Percentiles rank a stretch among this genome's conserved stretches.
These are phyloP conservation scores for Solanum corneliomulleri DNA, from an alignment of 257 asterid species.

Conservation along the genomic window DNA sequence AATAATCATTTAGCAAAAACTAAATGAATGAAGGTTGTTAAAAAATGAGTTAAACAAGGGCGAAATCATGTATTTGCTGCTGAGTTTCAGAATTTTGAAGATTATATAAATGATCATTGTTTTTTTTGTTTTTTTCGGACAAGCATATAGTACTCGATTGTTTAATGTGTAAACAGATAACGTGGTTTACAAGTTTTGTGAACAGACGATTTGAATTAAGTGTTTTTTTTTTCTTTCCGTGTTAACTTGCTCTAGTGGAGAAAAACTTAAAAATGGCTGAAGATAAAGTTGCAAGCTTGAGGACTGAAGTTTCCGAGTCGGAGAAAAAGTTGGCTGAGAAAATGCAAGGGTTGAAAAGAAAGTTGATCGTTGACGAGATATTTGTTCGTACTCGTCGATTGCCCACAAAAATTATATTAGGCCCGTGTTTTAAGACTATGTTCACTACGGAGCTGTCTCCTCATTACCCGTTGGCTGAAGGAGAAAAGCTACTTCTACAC, in stretches of 20 bases:
- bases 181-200: background rate
- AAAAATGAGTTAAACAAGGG: background rate
- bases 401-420: background rate
- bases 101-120: too few species aligned
- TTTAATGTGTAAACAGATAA: background rate
- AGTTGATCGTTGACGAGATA: background rate
- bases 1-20: background rate
- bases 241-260: background rate
- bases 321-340: background rate
- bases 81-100: background rate
- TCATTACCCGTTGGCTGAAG: slow-evolving; percentile 3
- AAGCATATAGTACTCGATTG: background rate
- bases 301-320: background rate
- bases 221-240: background rate
- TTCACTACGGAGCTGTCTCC: background rate
- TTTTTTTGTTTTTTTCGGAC: background rate
- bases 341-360: background rate
- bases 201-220: background rate
- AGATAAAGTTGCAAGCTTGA: background rate
- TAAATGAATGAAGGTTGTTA: background rate
- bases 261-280: background rate
- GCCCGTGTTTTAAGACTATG: slow-evolving; percentile 1
- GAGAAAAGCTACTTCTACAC: slow-evolving; percentile 1
- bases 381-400: background rate
- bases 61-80: background rate